Percentiles rank a stretch among this genome's conserved stretches.
phyloP scores from a whole-genome alignment of 352 stramenopile species.

The Globisporangium paroecandrum region DNA sequence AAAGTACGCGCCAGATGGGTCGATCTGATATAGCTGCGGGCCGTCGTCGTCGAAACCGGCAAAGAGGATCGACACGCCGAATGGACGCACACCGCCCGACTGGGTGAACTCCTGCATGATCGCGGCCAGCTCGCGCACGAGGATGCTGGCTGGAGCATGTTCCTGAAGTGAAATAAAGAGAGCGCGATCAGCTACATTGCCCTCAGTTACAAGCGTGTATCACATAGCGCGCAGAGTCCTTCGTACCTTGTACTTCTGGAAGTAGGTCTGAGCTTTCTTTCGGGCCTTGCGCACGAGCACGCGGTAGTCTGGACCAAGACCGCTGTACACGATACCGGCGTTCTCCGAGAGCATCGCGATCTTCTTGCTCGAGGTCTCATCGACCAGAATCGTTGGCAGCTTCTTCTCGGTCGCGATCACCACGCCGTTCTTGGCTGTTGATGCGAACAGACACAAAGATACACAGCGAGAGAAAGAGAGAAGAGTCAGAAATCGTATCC shows the following conservation, averaged over 20 bases:
- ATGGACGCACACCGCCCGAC: constrained; percentile 96
- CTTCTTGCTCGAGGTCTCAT: constrained; percentile 95
- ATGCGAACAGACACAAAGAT: background rate
- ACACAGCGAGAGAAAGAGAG: background rate
- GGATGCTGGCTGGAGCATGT: constrained; percentile 92
- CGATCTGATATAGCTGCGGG: constrained; percentile 97
- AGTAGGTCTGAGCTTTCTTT: constrained; percentile 96
- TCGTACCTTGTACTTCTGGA: constrained; percentile 89
- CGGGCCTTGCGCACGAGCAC: constrained; percentile 95
- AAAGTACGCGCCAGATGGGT: constrained; percentile 98
- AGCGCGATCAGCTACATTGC: background rate
- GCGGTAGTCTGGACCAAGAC: constrained; percentile 98
- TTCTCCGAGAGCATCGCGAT: constrained; percentile 92
- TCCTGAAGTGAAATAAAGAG: constrained; percentile 40
- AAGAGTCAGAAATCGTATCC: constrained; percentile 1
- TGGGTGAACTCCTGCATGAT: constrained; percentile 99
- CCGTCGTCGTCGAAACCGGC: constrained; percentile 97
- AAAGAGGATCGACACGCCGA: constrained; percentile 98
- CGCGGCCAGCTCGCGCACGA: constrained; percentile 94
- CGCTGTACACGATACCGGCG: constrained; percentile 95
- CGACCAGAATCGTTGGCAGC: constrained; percentile 93
- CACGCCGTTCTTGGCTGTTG: constrained; percentile 96
- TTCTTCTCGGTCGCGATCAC: constrained; percentile 99
- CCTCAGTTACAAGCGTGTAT: background rate
- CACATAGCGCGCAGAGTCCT: background rate